phyloP scores from a whole-genome alignment of 177 flowering plant genomes.

The Telopea speciosissima region DNA sequence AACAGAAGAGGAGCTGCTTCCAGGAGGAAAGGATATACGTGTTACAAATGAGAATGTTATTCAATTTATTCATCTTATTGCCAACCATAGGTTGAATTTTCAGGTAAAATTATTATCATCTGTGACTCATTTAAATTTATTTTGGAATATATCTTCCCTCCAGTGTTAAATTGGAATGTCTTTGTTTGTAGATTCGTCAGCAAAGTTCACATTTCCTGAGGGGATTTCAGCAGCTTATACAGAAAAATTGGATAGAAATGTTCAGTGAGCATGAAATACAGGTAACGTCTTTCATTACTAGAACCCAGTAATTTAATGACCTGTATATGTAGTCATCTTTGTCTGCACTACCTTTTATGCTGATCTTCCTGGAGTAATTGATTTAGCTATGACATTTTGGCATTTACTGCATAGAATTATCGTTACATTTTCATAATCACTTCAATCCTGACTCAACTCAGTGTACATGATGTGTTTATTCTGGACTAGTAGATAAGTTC shows the following conservation, averaged over 20 bases:
- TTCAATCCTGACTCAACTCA: background rate
- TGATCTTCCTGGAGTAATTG: background rate
- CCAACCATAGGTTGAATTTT: constrained; percentile 82
- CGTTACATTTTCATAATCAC: background rate
- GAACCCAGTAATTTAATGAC: background rate
- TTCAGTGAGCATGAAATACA: constrained; percentile 97
- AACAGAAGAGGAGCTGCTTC: constrained; percentile 68
- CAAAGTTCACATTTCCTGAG: constrained; percentile 90
- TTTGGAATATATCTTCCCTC: background rate
- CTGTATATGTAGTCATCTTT: background rate
- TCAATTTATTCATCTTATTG: constrained; percentile 77
- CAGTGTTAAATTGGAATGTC: background rate
- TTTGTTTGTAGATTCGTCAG: constrained; percentile 66
- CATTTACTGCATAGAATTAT: background rate
- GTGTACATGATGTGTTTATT: background rate
- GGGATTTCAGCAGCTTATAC: constrained; percentile 93
- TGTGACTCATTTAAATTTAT: background rate
- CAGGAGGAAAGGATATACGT: constrained; percentile 58
- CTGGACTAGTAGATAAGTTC: background rate
- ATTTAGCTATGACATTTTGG: background rate
- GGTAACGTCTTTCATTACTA: constrained; percentile 30
- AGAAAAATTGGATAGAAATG: constrained; percentile 94
- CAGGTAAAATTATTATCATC: constrained; percentile 42
- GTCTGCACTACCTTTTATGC: background rate
- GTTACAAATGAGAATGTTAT: constrained; percentile 93